Evolutionary conservation across 2,329 filamentous ascomycete species (phyloP).

Genomic region (Thielaviopsis punctulata): DNA sequence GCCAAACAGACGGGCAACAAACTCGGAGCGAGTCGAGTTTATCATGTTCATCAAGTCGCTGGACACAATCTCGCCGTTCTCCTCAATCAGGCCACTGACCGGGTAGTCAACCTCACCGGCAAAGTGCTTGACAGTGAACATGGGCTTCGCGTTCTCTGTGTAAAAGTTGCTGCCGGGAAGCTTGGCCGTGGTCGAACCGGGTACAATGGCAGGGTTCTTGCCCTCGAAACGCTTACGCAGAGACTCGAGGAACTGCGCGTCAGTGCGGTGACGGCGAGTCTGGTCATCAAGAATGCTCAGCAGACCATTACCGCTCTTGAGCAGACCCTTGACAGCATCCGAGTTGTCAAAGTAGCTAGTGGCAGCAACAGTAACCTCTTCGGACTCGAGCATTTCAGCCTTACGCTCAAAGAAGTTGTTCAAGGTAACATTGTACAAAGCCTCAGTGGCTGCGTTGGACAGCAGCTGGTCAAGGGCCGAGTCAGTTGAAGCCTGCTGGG

Average conservation of each 20-base stretch:
- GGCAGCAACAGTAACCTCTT: constrained; percentile 76
- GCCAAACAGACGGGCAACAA: constrained; percentile 82
- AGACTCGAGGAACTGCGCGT: constrained; percentile 80
- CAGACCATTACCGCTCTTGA: constrained; percentile 85
- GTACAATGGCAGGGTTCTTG: constrained; percentile 79
- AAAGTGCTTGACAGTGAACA: constrained; percentile 87
- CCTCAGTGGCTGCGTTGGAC: constrained; percentile 85
- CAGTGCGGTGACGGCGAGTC: constrained; percentile 72
- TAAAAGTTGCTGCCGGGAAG: constrained; percentile 80
- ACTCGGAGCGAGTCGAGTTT: constrained; percentile 71
- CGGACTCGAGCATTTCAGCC: constrained; percentile 80
- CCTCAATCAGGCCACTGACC: constrained; percentile 71
- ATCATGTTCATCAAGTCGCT: constrained; percentile 92
- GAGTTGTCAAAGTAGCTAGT: constrained; percentile 98
- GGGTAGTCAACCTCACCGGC: constrained; percentile 94
- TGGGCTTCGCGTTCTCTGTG: constrained; percentile 61
- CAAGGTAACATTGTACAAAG: constrained; percentile 79
- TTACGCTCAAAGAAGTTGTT: constrained; percentile 94
- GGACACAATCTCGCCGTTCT: constrained; percentile 91
- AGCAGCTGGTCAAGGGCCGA: constrained; percentile 83
- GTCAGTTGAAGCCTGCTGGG: constrained; percentile 65
- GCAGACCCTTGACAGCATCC: constrained; percentile 75
- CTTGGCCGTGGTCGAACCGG: constrained; percentile 55
- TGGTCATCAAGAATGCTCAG: constrained; percentile 93
- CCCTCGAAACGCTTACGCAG: constrained; percentile 83